These are phyloP conservation scores for Cordyceps cateniannulata DNA, from an alignment of 2,329 filamentous ascomycete genomes.

Conservation along the genomic window DNA sequence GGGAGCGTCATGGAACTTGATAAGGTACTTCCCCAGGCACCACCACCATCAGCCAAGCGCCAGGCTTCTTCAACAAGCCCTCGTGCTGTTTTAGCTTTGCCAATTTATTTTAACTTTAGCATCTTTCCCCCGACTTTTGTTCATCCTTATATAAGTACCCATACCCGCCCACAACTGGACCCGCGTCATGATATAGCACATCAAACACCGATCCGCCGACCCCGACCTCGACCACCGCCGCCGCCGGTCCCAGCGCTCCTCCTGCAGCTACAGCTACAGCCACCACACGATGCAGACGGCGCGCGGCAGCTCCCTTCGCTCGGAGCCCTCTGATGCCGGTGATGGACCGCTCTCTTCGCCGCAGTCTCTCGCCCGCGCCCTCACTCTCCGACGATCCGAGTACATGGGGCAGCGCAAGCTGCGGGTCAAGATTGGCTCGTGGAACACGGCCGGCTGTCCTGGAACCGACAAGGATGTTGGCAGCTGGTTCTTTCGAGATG, in stretches of 20 bases:
- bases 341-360: conserved; percentile 41
- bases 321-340: conserved; percentile 33
- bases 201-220: conserved; percentile 3
- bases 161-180: neutral
- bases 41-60: neutral
- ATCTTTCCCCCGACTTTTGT: neutral
- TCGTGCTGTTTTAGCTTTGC: neutral
- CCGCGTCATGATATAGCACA: conserved; percentile 13
- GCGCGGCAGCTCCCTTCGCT: conserved; percentile 24
- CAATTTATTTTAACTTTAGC: neutral
- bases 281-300: conserved; percentile 21
- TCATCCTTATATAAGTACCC: neutral
- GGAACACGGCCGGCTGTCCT: conserved; percentile 85
- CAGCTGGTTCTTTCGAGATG: conserved; percentile 78
- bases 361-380: conserved; percentile 54
- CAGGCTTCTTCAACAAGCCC: neutral
- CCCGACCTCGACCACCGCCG: neutral
- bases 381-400: conserved; percentile 70
- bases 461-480: conserved; percentile 84
- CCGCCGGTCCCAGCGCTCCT: conserved; percentile 9
- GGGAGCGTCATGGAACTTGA: neutral
- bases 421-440: conserved; percentile 84
- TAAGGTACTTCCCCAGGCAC: neutral
- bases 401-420: conserved; percentile 70
- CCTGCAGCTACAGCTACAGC: neutral